Evolutionary conservation across 192 early-diverging fungal genomes (phyloP).

Genomic region (Chytriomyces sp.): DNA sequence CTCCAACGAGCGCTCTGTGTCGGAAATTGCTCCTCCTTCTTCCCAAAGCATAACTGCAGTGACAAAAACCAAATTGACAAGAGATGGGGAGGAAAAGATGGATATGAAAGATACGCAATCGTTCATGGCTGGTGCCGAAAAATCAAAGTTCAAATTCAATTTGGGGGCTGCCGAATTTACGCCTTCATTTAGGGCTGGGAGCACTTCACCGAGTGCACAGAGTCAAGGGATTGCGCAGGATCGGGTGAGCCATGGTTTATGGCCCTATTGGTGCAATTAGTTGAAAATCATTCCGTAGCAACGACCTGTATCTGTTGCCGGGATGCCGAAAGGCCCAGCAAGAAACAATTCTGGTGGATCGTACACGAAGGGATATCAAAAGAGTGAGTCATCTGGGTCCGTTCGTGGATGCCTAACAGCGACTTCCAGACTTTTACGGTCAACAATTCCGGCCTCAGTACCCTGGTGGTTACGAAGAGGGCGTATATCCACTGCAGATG

Average conservation of each 20-base stretch:
- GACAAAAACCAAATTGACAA: background rate
- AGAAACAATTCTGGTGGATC: conserved; percentile 24
- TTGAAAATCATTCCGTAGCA: conserved; percentile 3
- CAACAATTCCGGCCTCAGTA: conserved; percentile 28
- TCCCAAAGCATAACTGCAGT: background rate
- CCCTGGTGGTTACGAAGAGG: conserved; percentile 16
- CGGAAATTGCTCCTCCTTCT: background rate
- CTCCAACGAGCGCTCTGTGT: background rate
- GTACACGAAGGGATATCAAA: conserved; percentile 30
- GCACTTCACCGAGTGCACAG: conserved; percentile 5
- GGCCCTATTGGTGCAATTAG: no score
- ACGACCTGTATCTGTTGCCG: conserved; percentile 22
- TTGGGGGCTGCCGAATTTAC: conserved; percentile 48
- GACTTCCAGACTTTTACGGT: background rate
- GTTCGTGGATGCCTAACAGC: background rate
- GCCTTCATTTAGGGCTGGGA: conserved; percentile 6
- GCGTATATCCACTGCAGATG: conserved; percentile 15
- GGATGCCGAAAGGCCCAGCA: background rate
- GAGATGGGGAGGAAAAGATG: background rate
- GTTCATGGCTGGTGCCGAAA: background rate
- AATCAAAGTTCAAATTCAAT: conserved; percentile 50
- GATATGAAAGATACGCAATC: background rate
- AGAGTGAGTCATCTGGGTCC: background rate
- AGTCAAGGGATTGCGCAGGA: no score
- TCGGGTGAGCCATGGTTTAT: no score